Evolutionary conservation across 345 rosid species (phyloP).

Genomic region (Eucalyptus regnans): DNA sequence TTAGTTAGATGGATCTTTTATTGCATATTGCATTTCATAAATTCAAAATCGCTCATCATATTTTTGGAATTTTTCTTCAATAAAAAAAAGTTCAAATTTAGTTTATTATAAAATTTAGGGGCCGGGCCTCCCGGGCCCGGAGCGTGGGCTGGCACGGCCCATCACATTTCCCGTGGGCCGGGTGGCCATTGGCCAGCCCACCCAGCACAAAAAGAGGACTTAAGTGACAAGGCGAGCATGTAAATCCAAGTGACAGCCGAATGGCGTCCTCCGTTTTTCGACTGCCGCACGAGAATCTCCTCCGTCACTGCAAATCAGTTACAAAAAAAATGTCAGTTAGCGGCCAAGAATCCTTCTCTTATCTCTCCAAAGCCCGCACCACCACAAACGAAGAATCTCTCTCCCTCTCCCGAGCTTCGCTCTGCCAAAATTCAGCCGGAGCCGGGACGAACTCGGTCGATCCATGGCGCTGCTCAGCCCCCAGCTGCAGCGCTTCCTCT

Average conservation of each 20-base stretch:
- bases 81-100: not conserved
- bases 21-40: not conserved
- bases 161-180: not conserved
- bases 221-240: not conserved
- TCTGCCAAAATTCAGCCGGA: not conserved
- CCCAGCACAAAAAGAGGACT: not conserved
- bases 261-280: not conserved
- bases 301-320: not conserved
- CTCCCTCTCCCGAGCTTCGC: not conserved
- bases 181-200: not conserved
- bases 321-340: not conserved
- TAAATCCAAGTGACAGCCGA: not conserved
- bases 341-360: not conserved
- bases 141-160: not conserved
- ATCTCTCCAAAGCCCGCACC: not conserved
- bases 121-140: not conserved
- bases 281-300: not conserved
- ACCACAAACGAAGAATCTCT: not conserved
- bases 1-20: not conserved
- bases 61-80: not conserved
- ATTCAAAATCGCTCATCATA: not conserved
- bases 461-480: conserved; percentile 61
- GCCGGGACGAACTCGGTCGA: not conserved
- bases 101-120: not conserved
- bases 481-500: conserved; percentile 44